Evolutionary conservation across 2,329 filamentous ascomycete genomes (phyloP), one percentile per base, ranked within the genome.

Genomic region (Phyllosticta citribraziliensis): DNA sequence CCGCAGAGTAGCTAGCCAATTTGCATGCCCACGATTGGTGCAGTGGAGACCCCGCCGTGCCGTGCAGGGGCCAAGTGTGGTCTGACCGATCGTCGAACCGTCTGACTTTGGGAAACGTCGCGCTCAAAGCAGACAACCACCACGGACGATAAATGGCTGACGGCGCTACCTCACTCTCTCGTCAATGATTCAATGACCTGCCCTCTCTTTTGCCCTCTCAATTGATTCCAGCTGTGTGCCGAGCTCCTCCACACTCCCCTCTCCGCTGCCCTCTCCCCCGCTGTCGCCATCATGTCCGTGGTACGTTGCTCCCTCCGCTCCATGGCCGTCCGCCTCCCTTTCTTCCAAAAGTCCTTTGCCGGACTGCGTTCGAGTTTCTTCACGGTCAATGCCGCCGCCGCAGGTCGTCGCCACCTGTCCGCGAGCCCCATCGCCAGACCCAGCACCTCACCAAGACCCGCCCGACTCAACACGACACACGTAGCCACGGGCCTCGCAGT

Each of bases 401-500:
- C 58, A 12, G 27, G 20, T 9, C 58, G 27, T 22, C 58, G 58
- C 50, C 58, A 61, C 50, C 27, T 40, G 9, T 60, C 58, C 40
- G 30, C 40, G 19, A 51, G 53, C 40, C 52, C 52, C 20, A 35
- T 52, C 4, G 40, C 56, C 27, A 30, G 27, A 9, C 54, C 47
- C 52, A 50, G 17, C 51, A 19, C 20, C 58, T 33, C 33, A 40
- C 11, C 52, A 51, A 47, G 58, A 40, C 14, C 22, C 40, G 17
- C 35, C 25, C 25, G 53, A 52, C 40, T 24, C 51, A 35, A 52
- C 55, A 75, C 78, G 68, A 75, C 77, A 40, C 69, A 77, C 40
- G 65, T 79, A 55, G 72, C 74, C 2, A 70, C 76, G 9, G 78
- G 80, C 62, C 66, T 85, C 58, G 78, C 80, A 63, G 76, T 84